Base-by-base conservation (phyloP, 1,284 basidiomycete species). In the Gomphus bonarii region DNA sequence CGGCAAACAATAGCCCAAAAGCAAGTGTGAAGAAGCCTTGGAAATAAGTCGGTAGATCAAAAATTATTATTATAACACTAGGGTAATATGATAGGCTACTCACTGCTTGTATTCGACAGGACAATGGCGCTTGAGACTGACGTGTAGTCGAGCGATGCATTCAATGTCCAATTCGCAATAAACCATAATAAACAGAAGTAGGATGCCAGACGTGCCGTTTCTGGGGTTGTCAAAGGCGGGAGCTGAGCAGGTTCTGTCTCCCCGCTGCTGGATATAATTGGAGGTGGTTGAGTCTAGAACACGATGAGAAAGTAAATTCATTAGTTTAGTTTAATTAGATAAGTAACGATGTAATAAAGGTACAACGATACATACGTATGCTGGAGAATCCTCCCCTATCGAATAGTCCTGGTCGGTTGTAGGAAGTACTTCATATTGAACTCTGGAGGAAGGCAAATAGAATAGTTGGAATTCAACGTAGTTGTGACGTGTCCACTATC, bases 11-110 rank as follows among this genome's bases (percentile, higher is more conserved):
- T n/a, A 87, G 77, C 3, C 95, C 95, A 44, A 98, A 74, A 0
- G 77, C 85, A 43, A 99, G 74, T 0, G 95, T 99, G 69, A 98
- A 98, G 72, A 99, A 95, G 3, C 95, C 94, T 92, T 66, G 42
- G 38, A 28, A 28, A 28, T 42, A 57, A n/a, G 57, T 12, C 49
- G 50, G 33, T 50, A 59, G 56, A 35, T 14, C 33, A 35, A n/a
- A 42, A 42, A 54, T n/a, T n/a, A n/a, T n/a, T n/a, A n/a, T n/a
- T 28, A n/a, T 50, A 54, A 40, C 14, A 20, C 46, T 9, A 50
- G 31, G 35, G 31, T 11, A 35, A n/a, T n/a, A 49, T 33, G 7
- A 40, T 22, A 16, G 33, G 35, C 38, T 54, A 40, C 85, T 60
- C 68, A 90, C 93, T 92, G 62, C 91, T 93, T 74, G 85, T 94